Percentiles rank a stretch among this genome's conserved stretches.
phyloP scores from a whole-genome alignment of 2,329 filamentous ascomycete species.

The Ceratocystis variospora region DNA sequence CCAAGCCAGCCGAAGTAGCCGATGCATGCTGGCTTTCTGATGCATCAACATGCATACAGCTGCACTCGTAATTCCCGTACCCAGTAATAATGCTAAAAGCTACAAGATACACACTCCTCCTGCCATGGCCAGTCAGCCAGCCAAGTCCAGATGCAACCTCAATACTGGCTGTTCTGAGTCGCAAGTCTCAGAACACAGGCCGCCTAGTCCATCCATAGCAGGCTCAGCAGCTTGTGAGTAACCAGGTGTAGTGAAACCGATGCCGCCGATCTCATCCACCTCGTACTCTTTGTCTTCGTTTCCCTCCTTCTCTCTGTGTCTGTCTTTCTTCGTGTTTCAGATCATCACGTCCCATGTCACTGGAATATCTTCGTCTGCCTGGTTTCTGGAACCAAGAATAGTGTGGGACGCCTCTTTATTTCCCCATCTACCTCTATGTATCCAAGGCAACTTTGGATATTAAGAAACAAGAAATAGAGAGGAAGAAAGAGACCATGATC shows the following conservation, averaged over 20 bases:
- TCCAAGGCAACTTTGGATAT: not conserved
- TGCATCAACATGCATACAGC: not conserved
- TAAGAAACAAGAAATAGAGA: not conserved
- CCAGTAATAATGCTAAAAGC: not conserved
- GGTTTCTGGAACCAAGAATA: not conserved
- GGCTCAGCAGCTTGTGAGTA: not conserved
- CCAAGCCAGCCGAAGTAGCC: not conserved
- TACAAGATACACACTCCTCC: not conserved
- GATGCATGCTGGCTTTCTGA: not conserved
- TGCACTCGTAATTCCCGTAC: not conserved
- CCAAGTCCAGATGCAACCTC: not conserved
- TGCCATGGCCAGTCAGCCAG: not conserved
- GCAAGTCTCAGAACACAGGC: not conserved
- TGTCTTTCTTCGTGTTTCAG: not conserved
- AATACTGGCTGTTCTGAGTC: not conserved
- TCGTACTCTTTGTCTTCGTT: not conserved
- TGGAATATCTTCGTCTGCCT: not conserved
- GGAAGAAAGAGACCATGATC: not conserved
- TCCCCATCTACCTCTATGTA: not conserved
- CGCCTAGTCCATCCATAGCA: not conserved
- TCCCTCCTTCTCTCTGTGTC: not conserved
- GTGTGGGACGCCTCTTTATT: not conserved
- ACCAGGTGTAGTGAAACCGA: not conserved
- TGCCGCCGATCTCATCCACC: not conserved
- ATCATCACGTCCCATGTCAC: not conserved